Percentiles rank a stretch among this genome's conserved stretches.
Conservation (phyloP, 352 stramenopile genomes). For the Pythium aristosporum region DNA sequence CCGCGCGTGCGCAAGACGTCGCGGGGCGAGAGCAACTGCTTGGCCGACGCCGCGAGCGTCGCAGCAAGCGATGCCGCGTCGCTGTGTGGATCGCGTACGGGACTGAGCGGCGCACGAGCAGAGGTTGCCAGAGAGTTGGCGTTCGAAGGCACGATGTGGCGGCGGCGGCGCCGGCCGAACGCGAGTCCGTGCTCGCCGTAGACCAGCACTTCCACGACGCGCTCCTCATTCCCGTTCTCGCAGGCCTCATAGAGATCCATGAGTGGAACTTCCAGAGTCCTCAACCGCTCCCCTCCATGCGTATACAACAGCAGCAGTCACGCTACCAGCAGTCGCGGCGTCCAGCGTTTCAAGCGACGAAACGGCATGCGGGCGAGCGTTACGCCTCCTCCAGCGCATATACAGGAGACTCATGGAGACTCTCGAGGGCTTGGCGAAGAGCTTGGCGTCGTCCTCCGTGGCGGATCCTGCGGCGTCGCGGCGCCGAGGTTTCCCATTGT, state of each 20-base stretch:
- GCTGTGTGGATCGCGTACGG: neutral
- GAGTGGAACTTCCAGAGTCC: neutral
- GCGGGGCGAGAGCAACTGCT: constrained; percentile 12
- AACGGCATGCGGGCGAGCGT: too few relatives aligned
- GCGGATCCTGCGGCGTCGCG: too few relatives aligned
- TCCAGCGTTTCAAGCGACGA: too few relatives aligned
- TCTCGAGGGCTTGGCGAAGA: too few relatives aligned
- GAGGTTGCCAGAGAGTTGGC: neutral
- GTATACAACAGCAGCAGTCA: too few relatives aligned
- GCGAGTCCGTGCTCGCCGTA: constrained; percentile 30
- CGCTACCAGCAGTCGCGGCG: too few relatives aligned
- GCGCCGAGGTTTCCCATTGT: too few relatives aligned
- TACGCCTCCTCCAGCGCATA: too few relatives aligned
- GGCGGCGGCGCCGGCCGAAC: constrained; percentile 10
- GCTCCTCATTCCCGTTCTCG: constrained; percentile 84
- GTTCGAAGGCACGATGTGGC: neutral
- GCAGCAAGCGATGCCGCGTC: neutral
- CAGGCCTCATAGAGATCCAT: constrained; percentile 83
- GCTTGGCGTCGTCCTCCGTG: too few relatives aligned
- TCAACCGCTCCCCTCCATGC: neutral
- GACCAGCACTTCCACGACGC: constrained; percentile 73
- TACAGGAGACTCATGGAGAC: too few relatives aligned
- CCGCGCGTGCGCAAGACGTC: constrained; percentile 38
- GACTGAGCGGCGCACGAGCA: neutral
- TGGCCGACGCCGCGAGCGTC: constrained; percentile 1